Evolutionary conservation across 2,329 filamentous ascomycete genomes (phyloP), one percentile per base, ranked within the genome.

Genomic region (Ceratocystis destructans): DNA sequence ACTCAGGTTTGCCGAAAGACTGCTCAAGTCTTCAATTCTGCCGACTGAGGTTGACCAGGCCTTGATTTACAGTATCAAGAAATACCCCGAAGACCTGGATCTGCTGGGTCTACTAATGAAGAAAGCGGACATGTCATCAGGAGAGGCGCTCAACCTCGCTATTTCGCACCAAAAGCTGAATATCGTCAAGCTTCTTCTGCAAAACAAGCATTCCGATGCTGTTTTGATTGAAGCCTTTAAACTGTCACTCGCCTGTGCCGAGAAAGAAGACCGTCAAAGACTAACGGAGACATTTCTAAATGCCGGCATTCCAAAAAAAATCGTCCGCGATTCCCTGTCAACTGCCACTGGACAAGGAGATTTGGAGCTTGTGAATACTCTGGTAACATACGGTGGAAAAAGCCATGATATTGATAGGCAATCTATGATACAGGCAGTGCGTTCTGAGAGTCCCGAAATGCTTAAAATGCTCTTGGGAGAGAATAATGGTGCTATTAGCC

Each of bases 301-400:
- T 53, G 76, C 76, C 1, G 81, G 81, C 1, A 77, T 81, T 0
- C 76, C 78, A 0, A 75, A 77, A 0, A 71, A 76, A 0, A 75
- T 76, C 0, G 76, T 83, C 0, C 82, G 80, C 0, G 76, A 79
- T 20, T 80, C 80, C 0, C 72, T 85, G 0, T 73, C 83, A 0
- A 72, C 77, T 0, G 82, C 82, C 0, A 80, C 81, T 0, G 74
- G 79, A 0, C 80, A 83, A 20, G 80, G 80, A 0, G 82, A 85
- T 68, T 67, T 83, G 7, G 73, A 75, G 6, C 77, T 84, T 1
- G 80, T 80, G 17, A 76, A 77, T 37, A 72, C 82, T 1, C 75
- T 85, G 6, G 77, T 84, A 63, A 73, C 77, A 7, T 75, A 82
- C 61, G 82, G 82, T 0, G 82, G 80, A 0, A 80, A 75, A 57